A percentile compares a stretch with the other conserved stretches of the same genome.
Evolutionary conservation across 2,329 filamentous ascomycete genomes (phyloP).

Genomic region (Fusarium coicis): DNA sequence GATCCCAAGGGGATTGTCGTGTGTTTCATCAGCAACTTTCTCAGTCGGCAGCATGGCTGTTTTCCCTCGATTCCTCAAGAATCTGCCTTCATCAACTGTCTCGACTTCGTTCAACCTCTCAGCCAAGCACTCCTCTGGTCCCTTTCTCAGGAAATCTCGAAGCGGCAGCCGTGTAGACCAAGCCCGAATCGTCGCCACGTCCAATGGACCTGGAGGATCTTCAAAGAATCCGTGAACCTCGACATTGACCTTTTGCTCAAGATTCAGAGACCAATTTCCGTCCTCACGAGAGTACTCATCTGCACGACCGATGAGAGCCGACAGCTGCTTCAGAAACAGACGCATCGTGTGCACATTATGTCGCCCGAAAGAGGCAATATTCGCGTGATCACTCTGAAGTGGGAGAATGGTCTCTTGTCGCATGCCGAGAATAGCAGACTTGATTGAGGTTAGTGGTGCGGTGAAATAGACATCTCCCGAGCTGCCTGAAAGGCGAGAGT

Average conservation of each 20-base stretch:
- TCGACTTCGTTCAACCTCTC: constrained; percentile 60
- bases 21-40: constrained; percentile 15
- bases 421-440: constrained; percentile 63
- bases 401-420: constrained; percentile 64
- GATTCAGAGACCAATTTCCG: constrained; percentile 57
- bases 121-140: constrained; percentile 64
- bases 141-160: constrained; percentile 64
- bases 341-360: constrained; percentile 61
- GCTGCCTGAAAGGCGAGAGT: constrained; percentile 64
- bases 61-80: constrained; percentile 45
- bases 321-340: constrained; percentile 51
- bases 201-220: constrained; percentile 53
- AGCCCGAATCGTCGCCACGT: constrained; percentile 56
- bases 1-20: constrained; percentile 50
- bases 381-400: constrained; percentile 64
- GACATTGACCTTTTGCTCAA: constrained; percentile 65
- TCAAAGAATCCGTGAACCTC: constrained; percentile 70
- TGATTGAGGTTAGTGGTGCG: constrained; percentile 68
- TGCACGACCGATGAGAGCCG: constrained; percentile 48
- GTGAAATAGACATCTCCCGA: constrained; percentile 64
- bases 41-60: constrained; percentile 38
- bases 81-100: constrained; percentile 45
- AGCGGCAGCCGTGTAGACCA: constrained; percentile 64
- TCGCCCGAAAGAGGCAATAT: constrained; percentile 64
- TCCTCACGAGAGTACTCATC: constrained; percentile 46